Evolutionary conservation across 2,329 filamentous ascomycete genomes (phyloP), one percentile per base, ranked within the genome.

Genomic region (Pseudogymnoascus sp.): DNA sequence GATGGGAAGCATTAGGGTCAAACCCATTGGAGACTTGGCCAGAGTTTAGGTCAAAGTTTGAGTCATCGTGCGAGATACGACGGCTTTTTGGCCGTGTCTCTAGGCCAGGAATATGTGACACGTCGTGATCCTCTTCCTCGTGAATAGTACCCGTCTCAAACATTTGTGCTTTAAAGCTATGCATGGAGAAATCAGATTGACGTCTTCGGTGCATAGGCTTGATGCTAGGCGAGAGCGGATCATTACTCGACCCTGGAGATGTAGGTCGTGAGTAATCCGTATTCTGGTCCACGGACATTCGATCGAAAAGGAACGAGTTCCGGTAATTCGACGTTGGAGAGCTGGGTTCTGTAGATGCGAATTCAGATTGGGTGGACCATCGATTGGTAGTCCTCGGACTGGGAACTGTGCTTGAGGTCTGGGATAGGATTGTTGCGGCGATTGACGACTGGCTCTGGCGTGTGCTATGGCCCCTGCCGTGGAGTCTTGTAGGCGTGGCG

Each of bases 311-410:
- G 0, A 90, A 86, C 11, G 83, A 91, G 61, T 83, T 83, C 16
- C 88, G 85, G 66, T 86, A 86, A 31, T 85, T 86, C 1, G 91
- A 95, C 50, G 82, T 83, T 0, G 95, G 93, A 3, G 93, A 97
- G 69, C 87, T 92, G 1, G 92, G 88, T 1, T 88, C 81, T 0
- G 93, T 96, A 1, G 89, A 91, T 1, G 84, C 81, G 64, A 88
- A 85, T 8, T 89, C 86, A 0, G 85, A 85, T 29, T 88, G 80
- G 62, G 82, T 71, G 24, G 88, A 87, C 84, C 88, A 93, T 61
- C 86, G 82, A 64, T 83, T 80, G 33, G 74, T 73, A 21, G 80
- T 75, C 63, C 76, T 68, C 50, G 80, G 74, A 50, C 67, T 76
- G 73, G 76, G 80, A 72, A 78, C 83, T 68, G 79, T 84, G 71